Evolutionary conservation across 352 stramenopile genomes (phyloP).

Genomic region (Elongisporangium prolatum): DNA sequence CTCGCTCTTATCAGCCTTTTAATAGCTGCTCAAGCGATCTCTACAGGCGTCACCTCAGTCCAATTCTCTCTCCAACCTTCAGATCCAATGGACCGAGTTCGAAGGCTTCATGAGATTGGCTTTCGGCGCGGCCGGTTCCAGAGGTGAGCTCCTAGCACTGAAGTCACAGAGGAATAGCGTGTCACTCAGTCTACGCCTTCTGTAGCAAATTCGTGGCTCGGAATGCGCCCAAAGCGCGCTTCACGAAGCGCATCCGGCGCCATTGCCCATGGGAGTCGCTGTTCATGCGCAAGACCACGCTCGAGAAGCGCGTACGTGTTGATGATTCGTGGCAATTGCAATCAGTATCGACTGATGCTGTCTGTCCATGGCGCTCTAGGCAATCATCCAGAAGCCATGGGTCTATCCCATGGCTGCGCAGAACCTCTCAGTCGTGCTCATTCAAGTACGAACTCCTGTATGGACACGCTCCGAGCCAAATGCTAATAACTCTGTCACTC

Average conservation of each 20-base stretch:
- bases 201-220: constrained; percentile 48
- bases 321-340: no score
- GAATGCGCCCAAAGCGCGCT: constrained; percentile 44
- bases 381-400: constrained; percentile 66
- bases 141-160: constrained; percentile 21
- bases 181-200: no score
- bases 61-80: background rate
- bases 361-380: constrained; percentile 16
- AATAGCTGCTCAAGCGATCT: background rate
- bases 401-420: constrained; percentile 80
- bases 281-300: constrained; percentile 72
- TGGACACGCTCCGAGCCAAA: background rate
- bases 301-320: constrained; percentile 51
- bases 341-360: background rate
- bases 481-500: background rate
- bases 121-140: constrained; percentile 41
- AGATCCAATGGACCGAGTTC: constrained; percentile 20
- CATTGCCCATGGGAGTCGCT: constrained; percentile 56
- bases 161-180: background rate
- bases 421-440: constrained; percentile 70
- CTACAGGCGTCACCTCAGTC: background rate
- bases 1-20: background rate
- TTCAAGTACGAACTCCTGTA: constrained; percentile 28
- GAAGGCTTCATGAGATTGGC: constrained; percentile 32
- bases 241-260: constrained; percentile 22